phyloP scores from a whole-genome alignment of 2,329 filamentous ascomycete genomes.

The Aspergillus sergii region DNA sequence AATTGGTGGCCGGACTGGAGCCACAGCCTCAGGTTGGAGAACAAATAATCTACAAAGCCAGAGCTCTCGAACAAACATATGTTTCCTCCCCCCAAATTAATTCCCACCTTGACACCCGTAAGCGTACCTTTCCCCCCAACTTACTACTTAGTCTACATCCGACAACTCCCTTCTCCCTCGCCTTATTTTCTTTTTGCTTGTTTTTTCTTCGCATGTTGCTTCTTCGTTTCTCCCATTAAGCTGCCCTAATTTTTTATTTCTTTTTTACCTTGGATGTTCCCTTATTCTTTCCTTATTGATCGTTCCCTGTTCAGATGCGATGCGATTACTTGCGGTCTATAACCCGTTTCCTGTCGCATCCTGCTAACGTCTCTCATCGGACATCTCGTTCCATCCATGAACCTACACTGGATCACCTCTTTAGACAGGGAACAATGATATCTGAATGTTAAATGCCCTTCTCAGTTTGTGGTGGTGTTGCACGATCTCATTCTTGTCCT shows the following conservation, averaged over 20 bases:
- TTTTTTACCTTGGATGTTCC: constrained; percentile 20
- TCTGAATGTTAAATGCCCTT: constrained; percentile 12
- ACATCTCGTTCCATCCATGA: background rate
- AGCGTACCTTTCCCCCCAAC: constrained; percentile 2
- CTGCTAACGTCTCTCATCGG: constrained; percentile 6
- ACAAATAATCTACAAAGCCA: background rate
- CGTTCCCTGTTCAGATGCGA: constrained; percentile 29
- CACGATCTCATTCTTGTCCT: constrained; percentile 5
- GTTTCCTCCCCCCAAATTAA: background rate
- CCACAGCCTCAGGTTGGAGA: background rate
- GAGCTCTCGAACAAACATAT: background rate
- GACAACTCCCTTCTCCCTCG: background rate
- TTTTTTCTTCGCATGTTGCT: background rate
- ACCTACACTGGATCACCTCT: background rate
- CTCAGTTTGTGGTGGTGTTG: constrained; percentile 2
- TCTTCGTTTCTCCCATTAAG: background rate
- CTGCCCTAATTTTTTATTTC: constrained; percentile 19
- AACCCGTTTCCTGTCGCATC: constrained; percentile 25
- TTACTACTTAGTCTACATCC: constrained; percentile 1
- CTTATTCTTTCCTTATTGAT: constrained; percentile 18
- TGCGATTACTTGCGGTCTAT: constrained; percentile 31
- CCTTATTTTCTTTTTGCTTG: background rate
- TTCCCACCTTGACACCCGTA: constrained; percentile 3
- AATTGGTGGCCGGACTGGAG: background rate
- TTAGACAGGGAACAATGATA: constrained; percentile 17